Percentiles rank a stretch among this genome's conserved stretches.
phyloP scores from a whole-genome alignment of 2,329 filamentous ascomycete species.

The Xylaria sp. region DNA sequence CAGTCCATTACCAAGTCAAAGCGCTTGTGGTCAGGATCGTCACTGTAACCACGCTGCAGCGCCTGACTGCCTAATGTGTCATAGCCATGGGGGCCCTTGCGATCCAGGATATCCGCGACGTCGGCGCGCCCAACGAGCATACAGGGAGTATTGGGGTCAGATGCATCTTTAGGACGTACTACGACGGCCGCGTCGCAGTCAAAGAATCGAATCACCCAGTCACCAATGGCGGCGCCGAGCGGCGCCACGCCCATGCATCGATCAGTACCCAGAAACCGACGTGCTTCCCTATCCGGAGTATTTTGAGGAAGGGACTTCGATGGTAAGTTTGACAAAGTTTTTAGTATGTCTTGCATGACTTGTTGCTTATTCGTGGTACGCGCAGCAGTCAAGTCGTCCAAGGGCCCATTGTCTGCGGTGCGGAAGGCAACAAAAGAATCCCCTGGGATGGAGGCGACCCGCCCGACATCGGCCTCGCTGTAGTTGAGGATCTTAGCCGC shows the following conservation, averaged over 20 bases:
- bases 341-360: not conserved
- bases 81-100: not conserved
- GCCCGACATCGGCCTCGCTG: not conserved
- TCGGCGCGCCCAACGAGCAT: constrained; percentile 16
- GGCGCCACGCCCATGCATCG: constrained; percentile 15
- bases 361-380: not conserved
- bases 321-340: not conserved
- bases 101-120: constrained; percentile 12
- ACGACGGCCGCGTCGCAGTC: constrained; percentile 18
- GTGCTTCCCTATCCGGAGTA: not conserved
- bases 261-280: constrained; percentile 8
- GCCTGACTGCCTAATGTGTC: not conserved
- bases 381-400: not conserved
- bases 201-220: constrained; percentile 21
- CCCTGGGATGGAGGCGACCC: not conserved
- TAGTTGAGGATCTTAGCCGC: constrained; percentile 10
- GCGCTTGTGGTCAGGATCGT: not conserved
- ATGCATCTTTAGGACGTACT: not conserved
- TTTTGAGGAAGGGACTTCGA: not conserved
- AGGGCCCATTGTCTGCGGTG: not conserved
- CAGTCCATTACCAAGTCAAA: constrained; percentile 16
- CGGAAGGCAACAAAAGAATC: constrained; percentile 7
- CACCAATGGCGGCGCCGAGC: not conserved
- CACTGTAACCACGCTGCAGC: not conserved
- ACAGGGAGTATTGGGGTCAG: not conserved